A percentile compares a stretch with the other conserved stretches of the same genome.
Evolutionary conservation across 306 rosid species (phyloP).

Genomic region (Lathyrus oleraceus): DNA sequence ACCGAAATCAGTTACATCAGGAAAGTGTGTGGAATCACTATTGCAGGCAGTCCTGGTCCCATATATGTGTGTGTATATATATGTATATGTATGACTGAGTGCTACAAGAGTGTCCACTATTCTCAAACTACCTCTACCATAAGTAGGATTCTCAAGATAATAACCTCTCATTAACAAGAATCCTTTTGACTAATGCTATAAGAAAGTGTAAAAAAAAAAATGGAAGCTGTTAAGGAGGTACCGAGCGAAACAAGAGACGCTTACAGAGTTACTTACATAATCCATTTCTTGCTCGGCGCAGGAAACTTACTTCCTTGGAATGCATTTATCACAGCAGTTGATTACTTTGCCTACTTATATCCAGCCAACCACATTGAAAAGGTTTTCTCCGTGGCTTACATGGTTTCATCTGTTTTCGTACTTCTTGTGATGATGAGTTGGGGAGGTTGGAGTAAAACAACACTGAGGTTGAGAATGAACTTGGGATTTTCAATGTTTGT

Average conservation of each 20-base stretch:
- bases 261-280: conserved; percentile 66
- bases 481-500: conserved; percentile 47
- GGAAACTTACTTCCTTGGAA: conserved; percentile 97
- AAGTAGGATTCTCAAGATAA: conserved; percentile 12
- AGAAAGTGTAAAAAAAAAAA: conserved; percentile 31
- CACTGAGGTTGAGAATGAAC: conserved; percentile 61
- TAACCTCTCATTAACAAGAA: conserved; percentile 8
- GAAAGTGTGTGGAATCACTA: neutral
- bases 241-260: conserved; percentile 54
- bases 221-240: conserved; percentile 53
- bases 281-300: conserved; percentile 87
- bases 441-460: conserved; percentile 63
- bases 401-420: conserved; percentile 61
- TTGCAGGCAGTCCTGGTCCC: neutral
- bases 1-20: neutral
- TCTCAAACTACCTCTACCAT: conserved; percentile 35
- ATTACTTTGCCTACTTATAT: conserved; percentile 78
- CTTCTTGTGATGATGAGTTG: conserved; percentile 65
- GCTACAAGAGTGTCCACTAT: conserved; percentile 37
- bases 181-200: conserved; percentile 38
- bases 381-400: conserved; percentile 79
- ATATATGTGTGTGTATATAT: neutral
- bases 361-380: conserved; percentile 71
- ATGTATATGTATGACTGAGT: conserved; percentile 11
- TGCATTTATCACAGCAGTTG: conserved; percentile 90